Conservation (phyloP, 2,329 filamentous ascomycete species). For the Beauveria sp. region DNA sequence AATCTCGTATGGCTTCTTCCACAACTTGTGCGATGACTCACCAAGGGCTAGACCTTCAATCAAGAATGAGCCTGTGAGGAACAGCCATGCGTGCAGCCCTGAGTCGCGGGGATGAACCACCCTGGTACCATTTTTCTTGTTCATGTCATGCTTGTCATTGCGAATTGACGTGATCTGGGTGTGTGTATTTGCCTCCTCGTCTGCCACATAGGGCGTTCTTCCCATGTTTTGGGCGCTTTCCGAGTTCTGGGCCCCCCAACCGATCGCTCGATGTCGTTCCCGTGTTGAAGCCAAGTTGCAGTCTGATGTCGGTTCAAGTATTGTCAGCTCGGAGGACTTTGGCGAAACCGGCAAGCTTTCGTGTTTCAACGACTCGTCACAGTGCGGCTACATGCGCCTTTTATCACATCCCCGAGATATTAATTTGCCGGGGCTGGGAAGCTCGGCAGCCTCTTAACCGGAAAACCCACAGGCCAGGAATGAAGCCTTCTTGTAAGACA, state of each 20-base stretch:
- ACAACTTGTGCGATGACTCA: background rate
- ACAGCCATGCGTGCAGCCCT: slow-evolving; percentile 29
- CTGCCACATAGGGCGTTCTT: background rate
- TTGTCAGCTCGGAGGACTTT: background rate
- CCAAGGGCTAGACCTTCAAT: slow-evolving; percentile 16
- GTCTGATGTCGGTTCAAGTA: background rate
- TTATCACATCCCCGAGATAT: background rate
- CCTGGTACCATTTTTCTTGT: background rate
- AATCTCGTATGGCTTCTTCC: background rate
- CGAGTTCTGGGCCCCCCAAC: background rate
- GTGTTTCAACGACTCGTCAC: background rate
- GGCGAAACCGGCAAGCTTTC: background rate
- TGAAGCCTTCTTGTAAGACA: background rate
- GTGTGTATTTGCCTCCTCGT: background rate
- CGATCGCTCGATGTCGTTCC: background rate
- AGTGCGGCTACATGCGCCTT: background rate
- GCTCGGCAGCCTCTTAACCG: background rate
- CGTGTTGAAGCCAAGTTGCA: background rate
- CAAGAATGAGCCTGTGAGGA: slow-evolving; percentile 18
- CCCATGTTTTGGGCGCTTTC: background rate
- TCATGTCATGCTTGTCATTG: background rate
- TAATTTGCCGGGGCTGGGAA: background rate
- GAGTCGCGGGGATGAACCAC: background rate
- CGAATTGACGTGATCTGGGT: background rate
- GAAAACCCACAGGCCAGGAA: background rate